Evolutionary conservation across 768 basidiomycete genomes (phyloP), one percentile per base, ranked within the genome.

Genomic region (Tylopilus rubrobrunneus): DNA sequence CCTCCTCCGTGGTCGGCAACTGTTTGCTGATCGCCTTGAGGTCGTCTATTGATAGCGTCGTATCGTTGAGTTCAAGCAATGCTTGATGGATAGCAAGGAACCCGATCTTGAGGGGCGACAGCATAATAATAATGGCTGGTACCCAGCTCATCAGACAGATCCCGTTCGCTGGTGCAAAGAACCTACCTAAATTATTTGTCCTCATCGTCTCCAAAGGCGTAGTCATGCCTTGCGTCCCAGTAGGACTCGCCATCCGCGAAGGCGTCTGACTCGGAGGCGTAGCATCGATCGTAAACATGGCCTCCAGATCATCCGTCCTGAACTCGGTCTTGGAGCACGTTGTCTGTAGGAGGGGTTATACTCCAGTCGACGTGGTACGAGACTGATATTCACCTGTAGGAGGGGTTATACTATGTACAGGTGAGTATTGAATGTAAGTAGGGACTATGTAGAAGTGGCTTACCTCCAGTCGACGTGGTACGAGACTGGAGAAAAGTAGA

Each of bases 41-140:
- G 61, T 89, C 79, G 59, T 96, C 93, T n/a, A 85, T 69, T 0
- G 83, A 78, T 6, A 95, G 70, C 42, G 68, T 76, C 3, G 75
- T 64, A 59, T 94, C 92, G 56, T 93, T 84, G 6, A 95, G 57
- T 39, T 82, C 79, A 19, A 95, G 67, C 5, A 96, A 67, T 0
- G 91, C 87, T 42, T 73, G 77, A n/a, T 83, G 77, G 58, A 97
- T 89, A 12, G 82, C 80, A 3, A 79, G 66, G 36, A 83, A 78
- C 5, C 76, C 73, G 48, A 87, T 67, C 67, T 87, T 87, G 54
- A 95, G 83, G 12, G 84, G 76, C 2, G 85, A 82, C 1, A 98
- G 74, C 87, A n/a, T n/a, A n/a, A n/a, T n/a, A n/a, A 96, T 90
- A 59, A 96, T 94, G 1, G 83, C 91, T 92, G 48, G 27, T 29